Conservation (phyloP, 2,329 filamentous ascomycete species). For the Diaporthe caulivora region DNA sequence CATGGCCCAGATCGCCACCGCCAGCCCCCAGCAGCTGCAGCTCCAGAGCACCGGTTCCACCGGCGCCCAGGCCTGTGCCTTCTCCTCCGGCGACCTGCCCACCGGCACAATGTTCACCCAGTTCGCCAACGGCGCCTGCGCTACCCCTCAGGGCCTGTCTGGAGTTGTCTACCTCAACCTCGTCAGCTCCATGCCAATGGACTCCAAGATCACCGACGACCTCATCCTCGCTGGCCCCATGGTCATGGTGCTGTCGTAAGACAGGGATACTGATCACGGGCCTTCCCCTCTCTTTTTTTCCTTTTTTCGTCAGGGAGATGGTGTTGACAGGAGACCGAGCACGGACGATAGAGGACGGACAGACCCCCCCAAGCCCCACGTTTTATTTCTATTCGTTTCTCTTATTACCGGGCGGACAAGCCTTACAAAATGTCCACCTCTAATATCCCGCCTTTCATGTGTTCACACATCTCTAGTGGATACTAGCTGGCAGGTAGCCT, state of each 20-base stretch:
- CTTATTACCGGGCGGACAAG: conserved; percentile 27
- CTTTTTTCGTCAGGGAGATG: conserved; percentile 28
- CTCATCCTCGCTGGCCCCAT: conserved; percentile 76
- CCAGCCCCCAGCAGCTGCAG: conserved; percentile 56
- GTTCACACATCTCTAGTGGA: conserved; percentile 20
- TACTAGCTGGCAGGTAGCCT: conserved; percentile 42
- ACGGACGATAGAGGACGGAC: conserved; percentile 35
- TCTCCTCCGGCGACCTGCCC: conserved; percentile 71
- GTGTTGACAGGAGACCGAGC: conserved; percentile 25
- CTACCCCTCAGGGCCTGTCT: conserved; percentile 70
- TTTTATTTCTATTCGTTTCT: conserved; percentile 35
- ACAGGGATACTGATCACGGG: conserved; percentile 38
- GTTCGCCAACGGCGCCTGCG: conserved; percentile 68
- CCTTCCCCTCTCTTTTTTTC: background rate
- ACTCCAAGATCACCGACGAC: conserved; percentile 68
- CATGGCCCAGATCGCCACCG: conserved; percentile 48
- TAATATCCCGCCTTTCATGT: conserved; percentile 38
- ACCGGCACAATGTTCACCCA: conserved; percentile 71
- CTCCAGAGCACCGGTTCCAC: conserved; percentile 64
- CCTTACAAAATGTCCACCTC: conserved; percentile 19
- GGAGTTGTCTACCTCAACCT: conserved; percentile 78
- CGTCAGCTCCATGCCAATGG: conserved; percentile 64
- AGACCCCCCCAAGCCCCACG: conserved; percentile 11
- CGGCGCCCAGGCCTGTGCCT: conserved; percentile 72
- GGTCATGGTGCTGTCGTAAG: conserved; percentile 65